Conservation (phyloP, 306 rosid genomes). For the Astragalus glycyphyllos region DNA sequence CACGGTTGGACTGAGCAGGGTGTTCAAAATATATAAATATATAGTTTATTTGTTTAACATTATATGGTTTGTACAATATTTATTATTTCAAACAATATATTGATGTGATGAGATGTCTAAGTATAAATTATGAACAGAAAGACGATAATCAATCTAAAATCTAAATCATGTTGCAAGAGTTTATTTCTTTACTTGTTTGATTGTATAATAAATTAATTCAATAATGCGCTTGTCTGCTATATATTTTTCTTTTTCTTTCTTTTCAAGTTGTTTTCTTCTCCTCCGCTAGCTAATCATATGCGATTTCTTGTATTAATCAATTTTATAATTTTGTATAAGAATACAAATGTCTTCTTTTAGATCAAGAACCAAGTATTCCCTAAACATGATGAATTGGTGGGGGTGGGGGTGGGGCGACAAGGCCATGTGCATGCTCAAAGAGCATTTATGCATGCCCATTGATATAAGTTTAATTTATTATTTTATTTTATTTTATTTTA, state of each 20-base stretch:
- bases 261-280: neutral
- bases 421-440: slow-evolving; percentile 68
- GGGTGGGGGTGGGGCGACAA: slow-evolving; percentile 65
- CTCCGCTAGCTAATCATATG: neutral
- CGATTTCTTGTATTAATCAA: slow-evolving; percentile 26
- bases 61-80: slow-evolving; percentile 46
- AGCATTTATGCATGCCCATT: slow-evolving; percentile 63
- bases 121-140: slow-evolving; percentile 50
- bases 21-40: slow-evolving; percentile 45
- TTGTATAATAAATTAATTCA: slow-evolving; percentile 46
- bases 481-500: slow-evolving; percentile 5
- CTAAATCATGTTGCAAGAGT: slow-evolving; percentile 49
- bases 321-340: neutral
- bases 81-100: slow-evolving; percentile 38
- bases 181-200: slow-evolving; percentile 44
- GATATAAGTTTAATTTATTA: slow-evolving; percentile 2
- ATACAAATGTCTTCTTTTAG: slow-evolving; percentile 25
- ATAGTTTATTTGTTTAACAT: slow-evolving; percentile 47
- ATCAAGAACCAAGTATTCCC: slow-evolving; percentile 40
- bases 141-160: slow-evolving; percentile 45
- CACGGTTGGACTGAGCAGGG: slow-evolving; percentile 57
- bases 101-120: slow-evolving; percentile 42
- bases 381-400: slow-evolving; percentile 37
- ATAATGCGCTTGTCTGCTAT: slow-evolving; percentile 47
- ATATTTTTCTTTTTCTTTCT: slow-evolving; percentile 20